Evolutionary conservation across 495 filamentous ascomycete species (phyloP).

Genomic region (Neurospora sp.): DNA sequence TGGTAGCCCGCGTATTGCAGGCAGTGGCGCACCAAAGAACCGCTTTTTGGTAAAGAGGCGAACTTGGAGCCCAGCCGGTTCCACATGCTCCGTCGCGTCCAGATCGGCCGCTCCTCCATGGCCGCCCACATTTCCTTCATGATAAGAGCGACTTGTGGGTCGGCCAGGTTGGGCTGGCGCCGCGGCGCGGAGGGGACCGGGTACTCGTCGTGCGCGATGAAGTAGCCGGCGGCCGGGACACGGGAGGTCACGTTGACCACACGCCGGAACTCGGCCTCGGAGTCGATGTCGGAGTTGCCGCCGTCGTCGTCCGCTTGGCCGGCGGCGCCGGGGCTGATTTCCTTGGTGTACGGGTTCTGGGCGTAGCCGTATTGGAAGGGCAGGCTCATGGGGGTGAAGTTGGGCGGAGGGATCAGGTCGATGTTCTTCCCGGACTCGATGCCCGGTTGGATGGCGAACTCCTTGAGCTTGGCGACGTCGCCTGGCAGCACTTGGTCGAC

Average conservation of each 20-base stretch:
- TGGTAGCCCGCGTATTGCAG: slow-evolving; percentile 75
- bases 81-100: slow-evolving; percentile 69
- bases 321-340: slow-evolving; percentile 24
- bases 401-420: slow-evolving; percentile 72
- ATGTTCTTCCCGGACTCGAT: slow-evolving; percentile 47
- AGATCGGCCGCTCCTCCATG: slow-evolving; percentile 68
- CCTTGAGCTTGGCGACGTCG: slow-evolving; percentile 56
- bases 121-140: slow-evolving; percentile 48
- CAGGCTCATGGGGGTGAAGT: slow-evolving; percentile 54
- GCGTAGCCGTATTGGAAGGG: slow-evolving; percentile 59
- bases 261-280: slow-evolving; percentile 22
- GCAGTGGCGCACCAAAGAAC: slow-evolving; percentile 49
- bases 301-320: slow-evolving; percentile 1
- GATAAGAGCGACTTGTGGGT: slow-evolving; percentile 44
- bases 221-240: slow-evolving; percentile 47
- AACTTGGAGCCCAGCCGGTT: slow-evolving; percentile 51
- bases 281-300: slow-evolving; percentile 7
- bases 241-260: slow-evolving; percentile 31
- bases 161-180: slow-evolving; percentile 31
- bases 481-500: slow-evolving; percentile 53
- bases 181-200: slow-evolving; percentile 28
- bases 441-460: slow-evolving; percentile 60
- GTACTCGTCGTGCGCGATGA: slow-evolving; percentile 48
- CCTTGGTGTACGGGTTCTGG: slow-evolving; percentile 41
- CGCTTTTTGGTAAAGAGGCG: slow-evolving; percentile 24